Conservation (phyloP, 1,284 basidiomycete genomes). For the Leucoagaricus sp. region DNA sequence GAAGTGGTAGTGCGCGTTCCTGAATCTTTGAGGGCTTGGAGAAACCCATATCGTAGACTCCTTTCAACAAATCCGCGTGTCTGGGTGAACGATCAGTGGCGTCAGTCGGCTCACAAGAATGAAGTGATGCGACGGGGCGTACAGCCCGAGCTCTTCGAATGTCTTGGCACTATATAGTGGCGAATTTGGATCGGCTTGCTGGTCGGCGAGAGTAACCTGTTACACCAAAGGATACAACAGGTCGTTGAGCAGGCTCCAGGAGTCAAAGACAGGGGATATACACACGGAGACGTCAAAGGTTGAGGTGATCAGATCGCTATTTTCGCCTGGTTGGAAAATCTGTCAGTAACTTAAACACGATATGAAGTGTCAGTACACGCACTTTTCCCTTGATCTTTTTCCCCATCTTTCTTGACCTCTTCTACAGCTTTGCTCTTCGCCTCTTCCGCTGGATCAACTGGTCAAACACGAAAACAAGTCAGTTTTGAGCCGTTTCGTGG, state of each 20-base stretch:
- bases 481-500: background rate
- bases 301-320: constrained; percentile 65
- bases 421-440: background rate
- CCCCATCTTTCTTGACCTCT: constrained; percentile 17
- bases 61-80: constrained; percentile 89
- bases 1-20: constrained; percentile 92
- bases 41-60: constrained; percentile 96
- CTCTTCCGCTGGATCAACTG: constrained; percentile 4
- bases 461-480: background rate
- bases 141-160: constrained; percentile 95
- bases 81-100: constrained; percentile 41
- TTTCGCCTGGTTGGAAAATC: constrained; percentile 23
- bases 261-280: constrained; percentile 12
- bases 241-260: background rate
- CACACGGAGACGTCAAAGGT: constrained; percentile 75
- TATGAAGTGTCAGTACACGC: constrained; percentile 7
- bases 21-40: constrained; percentile 99
- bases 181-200: constrained; percentile 95
- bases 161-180: constrained; percentile 93
- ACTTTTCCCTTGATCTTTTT: constrained; percentile 22
- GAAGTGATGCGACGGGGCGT: too few relatives aligned
- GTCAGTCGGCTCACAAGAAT: too few relatives aligned
- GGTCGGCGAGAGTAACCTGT: constrained; percentile 96
- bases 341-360: too few relatives aligned
- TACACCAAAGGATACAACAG: background rate